Conservation (phyloP, 108 stramenopile genomes). For the Halocafeteria seosinensis region DNA sequence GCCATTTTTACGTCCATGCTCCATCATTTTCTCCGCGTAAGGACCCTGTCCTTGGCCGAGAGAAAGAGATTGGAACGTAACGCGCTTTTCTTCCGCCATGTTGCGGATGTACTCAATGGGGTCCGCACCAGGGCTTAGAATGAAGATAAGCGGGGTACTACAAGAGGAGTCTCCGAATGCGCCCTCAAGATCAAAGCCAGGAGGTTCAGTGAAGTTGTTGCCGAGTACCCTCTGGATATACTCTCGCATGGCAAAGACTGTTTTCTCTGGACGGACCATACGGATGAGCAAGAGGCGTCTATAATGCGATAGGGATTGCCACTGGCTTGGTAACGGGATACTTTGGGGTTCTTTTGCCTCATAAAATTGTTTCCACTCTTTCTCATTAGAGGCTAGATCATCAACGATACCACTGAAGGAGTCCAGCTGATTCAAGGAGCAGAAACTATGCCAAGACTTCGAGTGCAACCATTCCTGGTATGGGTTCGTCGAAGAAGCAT, state of each 20-base stretch:
- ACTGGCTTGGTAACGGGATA: conserved; percentile 14
- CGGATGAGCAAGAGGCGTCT: conserved; percentile 28
- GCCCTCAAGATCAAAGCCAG: conserved; percentile 25
- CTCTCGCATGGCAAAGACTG: conserved; percentile 17
- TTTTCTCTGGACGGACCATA: conserved; percentile 27
- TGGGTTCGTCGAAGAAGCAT: no score
- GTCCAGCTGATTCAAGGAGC: neutral
- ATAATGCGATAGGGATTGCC: conserved; percentile 18
- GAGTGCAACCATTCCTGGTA: conserved; percentile 14
- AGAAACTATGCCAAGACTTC: conserved; percentile 8
- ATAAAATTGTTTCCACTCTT: neutral
- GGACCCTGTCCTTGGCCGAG: conserved; percentile 39
- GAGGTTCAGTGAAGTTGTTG: conserved; percentile 8
- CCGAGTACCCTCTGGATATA: conserved; percentile 13
- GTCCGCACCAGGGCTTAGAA: conserved; percentile 36
- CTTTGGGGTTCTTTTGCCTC: conserved; percentile 14
- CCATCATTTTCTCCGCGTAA: conserved; percentile 25
- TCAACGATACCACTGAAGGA: conserved; percentile 22
- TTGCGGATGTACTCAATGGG: conserved; percentile 30
- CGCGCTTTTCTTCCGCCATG: conserved; percentile 15
- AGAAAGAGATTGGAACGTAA: conserved; percentile 28
- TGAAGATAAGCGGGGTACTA: conserved; percentile 19
- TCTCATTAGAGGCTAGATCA: neutral
- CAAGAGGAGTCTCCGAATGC: conserved; percentile 15
- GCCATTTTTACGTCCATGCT: conserved; percentile 21